A percentile compares a stretch with the other conserved stretches of the same genome.
phyloP scores from a whole-genome alignment of 306 rosid species.

The Cucumis hystrix region DNA sequence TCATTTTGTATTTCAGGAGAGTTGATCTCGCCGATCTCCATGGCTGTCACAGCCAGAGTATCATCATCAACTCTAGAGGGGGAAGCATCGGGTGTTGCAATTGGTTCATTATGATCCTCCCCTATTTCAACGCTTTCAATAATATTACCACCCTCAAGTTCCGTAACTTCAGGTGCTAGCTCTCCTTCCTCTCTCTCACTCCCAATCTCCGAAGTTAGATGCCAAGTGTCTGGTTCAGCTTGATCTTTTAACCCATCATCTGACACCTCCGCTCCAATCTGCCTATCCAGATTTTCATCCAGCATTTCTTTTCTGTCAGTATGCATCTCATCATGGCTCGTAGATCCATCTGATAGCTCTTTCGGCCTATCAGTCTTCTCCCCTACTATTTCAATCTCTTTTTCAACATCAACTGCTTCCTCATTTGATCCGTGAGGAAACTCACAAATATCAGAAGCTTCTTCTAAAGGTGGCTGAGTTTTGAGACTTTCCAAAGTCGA shows the following conservation, averaged over 20 bases:
- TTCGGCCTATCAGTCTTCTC: conserved; percentile 45
- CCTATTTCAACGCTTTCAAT: conserved; percentile 33
- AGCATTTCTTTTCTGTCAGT: conserved; percentile 24
- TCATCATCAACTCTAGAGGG: conserved; percentile 57
- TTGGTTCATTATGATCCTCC: conserved; percentile 48
- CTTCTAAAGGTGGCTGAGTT: conserved; percentile 37
- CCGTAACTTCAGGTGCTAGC: conserved; percentile 43
- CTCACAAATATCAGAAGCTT: conserved; percentile 38
- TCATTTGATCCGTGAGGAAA: conserved; percentile 48
- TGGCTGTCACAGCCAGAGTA: conserved; percentile 11
- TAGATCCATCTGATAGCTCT: conserved; percentile 30
- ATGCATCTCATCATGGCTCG: conserved; percentile 39
- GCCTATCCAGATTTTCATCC: conserved; percentile 46
- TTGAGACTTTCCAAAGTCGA: conserved; percentile 29
- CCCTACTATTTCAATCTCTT: conserved; percentile 33
- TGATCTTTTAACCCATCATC: conserved; percentile 56
- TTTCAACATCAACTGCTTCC: conserved; percentile 43
- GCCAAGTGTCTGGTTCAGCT: conserved; percentile 46
- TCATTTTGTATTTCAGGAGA: conserved; percentile 47
- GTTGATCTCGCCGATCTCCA: conserved; percentile 47
- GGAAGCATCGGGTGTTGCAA: conserved; percentile 49
- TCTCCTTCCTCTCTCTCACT: conserved; percentile 90
- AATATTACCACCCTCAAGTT: conserved; percentile 45
- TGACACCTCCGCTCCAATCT: conserved; percentile 28
- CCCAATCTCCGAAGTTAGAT: conserved; percentile 23